These are phyloP conservation scores for Solanum hybrid DNA, from an alignment of 305 asterid genomes.

Conservation along the genomic window DNA sequence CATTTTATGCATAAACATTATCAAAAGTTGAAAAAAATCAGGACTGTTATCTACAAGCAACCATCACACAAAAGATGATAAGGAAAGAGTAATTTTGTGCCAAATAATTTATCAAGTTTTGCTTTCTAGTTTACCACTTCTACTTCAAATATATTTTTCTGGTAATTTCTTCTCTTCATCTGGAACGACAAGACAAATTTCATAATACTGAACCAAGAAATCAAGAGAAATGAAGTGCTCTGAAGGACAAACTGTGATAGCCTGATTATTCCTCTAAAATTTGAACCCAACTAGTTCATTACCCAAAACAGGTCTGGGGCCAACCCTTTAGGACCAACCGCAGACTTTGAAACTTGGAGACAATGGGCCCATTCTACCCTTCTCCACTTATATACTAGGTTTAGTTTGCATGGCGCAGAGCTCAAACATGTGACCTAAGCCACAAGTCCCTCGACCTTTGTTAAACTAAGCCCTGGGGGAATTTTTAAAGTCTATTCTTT, in stretches of 20 bases:
- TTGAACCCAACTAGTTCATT: background rate
- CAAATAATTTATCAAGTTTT: background rate
- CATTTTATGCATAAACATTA: background rate
- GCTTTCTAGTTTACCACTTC: background rate
- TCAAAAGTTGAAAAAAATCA: background rate
- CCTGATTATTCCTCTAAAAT: background rate
- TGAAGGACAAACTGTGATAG: background rate
- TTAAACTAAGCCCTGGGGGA: background rate
- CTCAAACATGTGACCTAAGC: background rate
- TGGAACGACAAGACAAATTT: background rate
- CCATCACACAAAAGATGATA: background rate
- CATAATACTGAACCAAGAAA: background rate
- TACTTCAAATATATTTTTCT: background rate
- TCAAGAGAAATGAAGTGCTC: background rate
- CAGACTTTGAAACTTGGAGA: background rate
- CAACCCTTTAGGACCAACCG: background rate
- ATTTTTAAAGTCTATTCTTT: background rate
- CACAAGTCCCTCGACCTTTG: background rate
- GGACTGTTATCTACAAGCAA: background rate
- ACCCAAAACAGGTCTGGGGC: background rate
- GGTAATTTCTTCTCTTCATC: background rate
- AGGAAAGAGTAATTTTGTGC: background rate
- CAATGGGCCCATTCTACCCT: background rate
- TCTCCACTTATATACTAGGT: background rate
- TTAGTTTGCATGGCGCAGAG: background rate